phyloP scores from a whole-genome alignment of 495 filamentous ascomycete genomes.

The Oidiodendron maius region DNA sequence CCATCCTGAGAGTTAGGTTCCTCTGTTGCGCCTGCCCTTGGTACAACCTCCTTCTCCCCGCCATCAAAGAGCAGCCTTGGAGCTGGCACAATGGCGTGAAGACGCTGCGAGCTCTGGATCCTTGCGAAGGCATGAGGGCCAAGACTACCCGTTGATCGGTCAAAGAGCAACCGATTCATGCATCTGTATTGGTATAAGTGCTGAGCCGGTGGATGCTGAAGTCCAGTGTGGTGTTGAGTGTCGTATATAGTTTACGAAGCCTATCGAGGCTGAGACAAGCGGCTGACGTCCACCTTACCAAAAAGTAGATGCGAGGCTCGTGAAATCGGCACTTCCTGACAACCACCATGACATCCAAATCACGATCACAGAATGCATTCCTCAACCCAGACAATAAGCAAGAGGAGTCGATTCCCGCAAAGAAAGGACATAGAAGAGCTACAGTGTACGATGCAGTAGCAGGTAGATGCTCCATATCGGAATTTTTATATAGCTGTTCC shows the following conservation, averaged over 20 bases:
- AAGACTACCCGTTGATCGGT: conserved; percentile 61
- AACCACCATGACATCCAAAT: conserved; percentile 18
- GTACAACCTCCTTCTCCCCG: conserved; percentile 32
- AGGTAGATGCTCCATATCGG: conserved; percentile 38
- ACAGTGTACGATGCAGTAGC: conserved; percentile 79
- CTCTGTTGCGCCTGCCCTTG: conserved; percentile 9
- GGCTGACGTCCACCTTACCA: not conserved
- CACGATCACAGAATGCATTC: conserved; percentile 3
- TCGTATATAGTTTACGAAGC: not conserved
- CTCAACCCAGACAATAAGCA: not conserved
- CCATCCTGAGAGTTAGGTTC: conserved; percentile 18
- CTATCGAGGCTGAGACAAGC: not conserved
- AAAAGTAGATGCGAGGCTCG: not conserved
- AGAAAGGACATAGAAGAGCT: conserved; percentile 26
- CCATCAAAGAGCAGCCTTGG: conserved; percentile 63
- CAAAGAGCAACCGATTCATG: conserved; percentile 78
- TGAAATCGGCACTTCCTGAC: not conserved
- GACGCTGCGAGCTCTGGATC: conserved; percentile 53
- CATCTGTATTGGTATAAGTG: conserved; percentile 38
- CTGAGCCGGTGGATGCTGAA: no score
- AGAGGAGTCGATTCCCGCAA: not conserved
- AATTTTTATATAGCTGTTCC: not conserved
- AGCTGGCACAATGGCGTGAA: conserved; percentile 54
- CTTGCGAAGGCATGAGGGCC: conserved; percentile 54
- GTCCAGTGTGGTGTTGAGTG: no score